Percentiles rank a stretch among this genome's conserved stretches.
Evolutionary conservation across 2,329 filamentous ascomycete genomes (phyloP).

Genomic region (Colletotrichum eleusines): DNA sequence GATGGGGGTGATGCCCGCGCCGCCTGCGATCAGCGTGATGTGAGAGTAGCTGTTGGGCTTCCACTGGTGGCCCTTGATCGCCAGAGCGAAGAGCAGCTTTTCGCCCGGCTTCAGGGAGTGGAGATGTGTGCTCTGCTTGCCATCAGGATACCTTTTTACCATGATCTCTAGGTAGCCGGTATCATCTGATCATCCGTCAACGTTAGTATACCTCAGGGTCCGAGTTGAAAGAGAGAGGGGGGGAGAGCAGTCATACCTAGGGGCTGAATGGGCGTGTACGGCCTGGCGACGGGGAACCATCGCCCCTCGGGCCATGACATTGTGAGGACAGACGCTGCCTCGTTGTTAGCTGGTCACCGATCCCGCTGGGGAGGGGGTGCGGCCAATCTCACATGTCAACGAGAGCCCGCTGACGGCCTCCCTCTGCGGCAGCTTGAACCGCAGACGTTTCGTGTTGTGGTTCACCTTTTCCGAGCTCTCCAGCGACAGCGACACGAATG

Average conservation of each 20-base stretch:
- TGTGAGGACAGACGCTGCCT: constrained; percentile 40
- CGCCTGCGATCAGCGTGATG: constrained; percentile 76
- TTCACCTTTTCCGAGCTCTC: constrained; percentile 83
- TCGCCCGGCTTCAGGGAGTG: constrained; percentile 74
- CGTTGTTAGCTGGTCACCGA: not conserved
- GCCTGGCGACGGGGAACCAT: constrained; percentile 70
- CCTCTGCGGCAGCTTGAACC: constrained; percentile 86
- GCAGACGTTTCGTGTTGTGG: constrained; percentile 94
- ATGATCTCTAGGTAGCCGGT: constrained; percentile 72
- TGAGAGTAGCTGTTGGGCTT: constrained; percentile 61
- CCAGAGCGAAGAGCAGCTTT: constrained; percentile 66
- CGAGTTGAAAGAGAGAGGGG: no score
- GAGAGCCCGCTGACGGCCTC: constrained; percentile 86
- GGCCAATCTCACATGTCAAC: constrained; percentile 87
- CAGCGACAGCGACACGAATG: constrained; percentile 83
- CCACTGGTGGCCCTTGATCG: constrained; percentile 68
- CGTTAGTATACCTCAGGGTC: not conserved
- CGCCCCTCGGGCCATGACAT: constrained; percentile 66
- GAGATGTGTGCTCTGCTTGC: constrained; percentile 74
- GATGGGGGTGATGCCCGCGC: constrained; percentile 79
- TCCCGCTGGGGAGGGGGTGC: constrained; percentile 93
- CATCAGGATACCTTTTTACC: constrained; percentile 76
- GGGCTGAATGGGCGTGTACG: constrained; percentile 74
- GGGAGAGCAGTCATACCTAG: constrained; percentile 53
- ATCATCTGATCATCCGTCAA: constrained; percentile 56